Evolutionary conservation across 2,329 filamentous ascomycete species (phyloP), one percentile per base, ranked within the genome.

Genomic region (Venturia effusa): DNA sequence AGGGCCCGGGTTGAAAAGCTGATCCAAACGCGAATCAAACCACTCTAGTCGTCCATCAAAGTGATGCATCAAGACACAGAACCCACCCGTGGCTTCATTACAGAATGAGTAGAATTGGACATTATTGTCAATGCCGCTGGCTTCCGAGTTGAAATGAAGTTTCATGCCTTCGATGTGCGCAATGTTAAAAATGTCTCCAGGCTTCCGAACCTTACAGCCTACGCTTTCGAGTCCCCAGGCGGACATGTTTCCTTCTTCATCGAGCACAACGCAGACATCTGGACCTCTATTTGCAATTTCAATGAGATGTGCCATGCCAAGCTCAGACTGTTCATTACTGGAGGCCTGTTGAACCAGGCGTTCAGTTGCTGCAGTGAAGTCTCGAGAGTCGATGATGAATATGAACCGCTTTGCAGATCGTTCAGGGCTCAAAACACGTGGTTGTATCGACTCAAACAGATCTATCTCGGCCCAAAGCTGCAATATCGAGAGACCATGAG

Each of bases 151-250:
- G 64, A 78, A 76, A 63, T 75, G 73, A 34, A 77, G 65, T 66
- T 70, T 72, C 64, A 87, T 68, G 1, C 82, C 82, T 70, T 89
- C 84, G 32, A 92, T 83, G 70, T 95, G 89, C 1, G 90, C 86
- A 68, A 97, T 87, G 71, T 91, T 94, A 78, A 94, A 95, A n/a
- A 93, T 84, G 66, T 87, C 85, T 34, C 85, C 81, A 4, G 83
- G 80, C 65, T 84, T 84, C 68, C 84, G 84, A 39, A 81, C 79
- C 70, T 87, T 90, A 69, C 84, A 86, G 41, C 88, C 88, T 24
- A 96, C 83, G 70, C 93, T 92, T 73, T 97, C 92, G 64, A 99
- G 77, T 0, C 91, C 93, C 90, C 93, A 97, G 0, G 90, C 91
- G 48, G 90, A 92, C 88, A 97, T 90, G 68, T 87, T 86, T 0